Evolutionary conservation across 2,329 filamentous ascomycete species (phyloP), one percentile per base, ranked within the genome.

Genomic region (Lecanicillium sp.): DNA sequence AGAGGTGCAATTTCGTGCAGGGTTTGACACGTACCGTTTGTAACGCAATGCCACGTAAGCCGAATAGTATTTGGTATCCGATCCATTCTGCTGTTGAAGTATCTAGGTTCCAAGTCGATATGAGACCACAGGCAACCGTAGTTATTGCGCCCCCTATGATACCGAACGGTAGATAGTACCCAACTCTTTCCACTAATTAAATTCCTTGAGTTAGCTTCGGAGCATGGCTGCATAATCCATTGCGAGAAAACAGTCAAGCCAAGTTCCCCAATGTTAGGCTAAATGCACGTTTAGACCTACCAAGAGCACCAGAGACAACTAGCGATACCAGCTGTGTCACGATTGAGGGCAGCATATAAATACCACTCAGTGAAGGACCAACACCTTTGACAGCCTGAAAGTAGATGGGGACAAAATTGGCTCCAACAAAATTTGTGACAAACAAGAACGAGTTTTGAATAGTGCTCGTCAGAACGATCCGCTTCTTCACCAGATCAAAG

Each of bases 341-440:
- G 20, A 67, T 60, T 5, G 62, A 51, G 3, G 68, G 63, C 12
- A 71, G 52, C 37, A 62, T 64, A 16, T 56, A 53, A 11, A 69
- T 56, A 3, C 63, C 65, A 2, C 52, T 55, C 13, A 54, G 46
- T 9, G 58, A 58, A 2, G 64, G 58, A 9, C 49, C 54, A 29
- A 57, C 57, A n/a, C 56, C 58, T 43, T 57, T 58, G 45, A 71
- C 55, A 38, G 59, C 55, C 54, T 71, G 63, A 51, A 71, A 68
- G 58, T 66, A 70, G 43, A 69, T 57, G 2, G 67, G 65, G 4
- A 70, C 51, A 44, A 63, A 65, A 51, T 64, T 65, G 17, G 65
- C 50, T 3, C 60, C 51, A 4, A 67, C 46, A 43, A 69, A 64
- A 41, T 64, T 65, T n/a, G 56, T 48, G 6, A 59, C 58, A 12